Conservation (phyloP, 805 yeast genomes). For the Yarrowia yakushimensis region DNA sequence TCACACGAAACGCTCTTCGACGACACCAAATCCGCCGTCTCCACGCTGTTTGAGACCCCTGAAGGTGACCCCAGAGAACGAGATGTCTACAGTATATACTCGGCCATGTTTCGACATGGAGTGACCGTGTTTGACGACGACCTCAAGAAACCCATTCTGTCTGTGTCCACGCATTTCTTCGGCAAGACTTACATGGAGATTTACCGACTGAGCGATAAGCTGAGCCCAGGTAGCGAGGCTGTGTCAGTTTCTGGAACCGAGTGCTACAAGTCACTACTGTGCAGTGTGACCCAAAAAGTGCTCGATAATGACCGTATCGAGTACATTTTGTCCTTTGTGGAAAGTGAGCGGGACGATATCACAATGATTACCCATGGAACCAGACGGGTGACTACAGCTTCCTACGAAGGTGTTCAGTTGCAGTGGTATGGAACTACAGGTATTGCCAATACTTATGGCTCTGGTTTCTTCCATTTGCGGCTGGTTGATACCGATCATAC, state of each 20-base stretch:
- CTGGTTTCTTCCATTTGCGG: conserved; percentile 13
- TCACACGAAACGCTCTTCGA: conserved; percentile 17
- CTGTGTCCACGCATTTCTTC: conserved; percentile 21
- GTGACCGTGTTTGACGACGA: conserved; percentile 18
- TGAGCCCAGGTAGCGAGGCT: neutral
- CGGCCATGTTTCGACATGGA: conserved; percentile 10
- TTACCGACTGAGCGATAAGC: neutral
- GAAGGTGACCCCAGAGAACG: conserved; percentile 15
- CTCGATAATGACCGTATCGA: conserved; percentile 14
- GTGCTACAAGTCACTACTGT: conserved; percentile 5
- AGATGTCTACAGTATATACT: conserved; percentile 18
- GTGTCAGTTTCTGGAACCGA: neutral
- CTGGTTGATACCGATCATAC: conserved; percentile 5
- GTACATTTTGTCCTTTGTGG: neutral
- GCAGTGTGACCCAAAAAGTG: conserved; percentile 14
- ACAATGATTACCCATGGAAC: conserved; percentile 22
- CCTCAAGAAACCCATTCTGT: conserved; percentile 15
- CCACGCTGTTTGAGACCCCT: conserved; percentile 19
- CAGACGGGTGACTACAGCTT: conserved; percentile 14
- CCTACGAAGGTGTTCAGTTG: neutral
- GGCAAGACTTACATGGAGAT: conserved; percentile 24
- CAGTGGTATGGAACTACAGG: conserved; percentile 25
- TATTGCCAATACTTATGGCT: conserved; percentile 15
- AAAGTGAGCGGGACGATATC: neutral
- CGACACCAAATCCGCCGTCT: conserved; percentile 10